A percentile compares a stretch with the other conserved stretches of the same genome.
These are phyloP conservation scores for Brassica rapa DNA, from an alignment of 345 rosid species.

Conservation along the genomic window DNA sequence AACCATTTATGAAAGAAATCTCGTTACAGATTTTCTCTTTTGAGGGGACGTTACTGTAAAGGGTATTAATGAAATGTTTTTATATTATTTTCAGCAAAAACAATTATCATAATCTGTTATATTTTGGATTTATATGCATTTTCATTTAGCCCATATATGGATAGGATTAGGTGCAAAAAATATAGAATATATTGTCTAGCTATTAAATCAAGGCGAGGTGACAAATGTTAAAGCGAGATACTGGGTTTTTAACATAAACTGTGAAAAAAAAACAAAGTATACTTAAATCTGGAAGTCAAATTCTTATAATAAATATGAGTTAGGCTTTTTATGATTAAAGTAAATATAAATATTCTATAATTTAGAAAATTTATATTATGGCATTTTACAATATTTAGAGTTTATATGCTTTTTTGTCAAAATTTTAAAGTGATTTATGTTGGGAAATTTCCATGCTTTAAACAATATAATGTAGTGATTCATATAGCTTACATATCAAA, in stretches of 20 bases:
- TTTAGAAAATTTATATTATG: neutral
- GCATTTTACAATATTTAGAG: neutral
- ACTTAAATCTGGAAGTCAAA: neutral
- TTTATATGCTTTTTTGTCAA: neutral
- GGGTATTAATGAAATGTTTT: neutral
- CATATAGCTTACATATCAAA: neutral
- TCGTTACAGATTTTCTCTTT: conserved; percentile 18
- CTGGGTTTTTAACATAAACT: neutral
- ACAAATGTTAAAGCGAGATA: neutral
- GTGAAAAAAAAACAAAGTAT: neutral
- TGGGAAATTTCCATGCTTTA: neutral
- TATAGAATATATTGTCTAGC: neutral
- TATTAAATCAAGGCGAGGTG: neutral
- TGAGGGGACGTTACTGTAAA: conserved; percentile 14
- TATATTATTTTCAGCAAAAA: neutral
- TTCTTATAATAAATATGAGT: neutral
- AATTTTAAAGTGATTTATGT: neutral
- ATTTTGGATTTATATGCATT: neutral
- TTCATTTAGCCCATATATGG: neutral
- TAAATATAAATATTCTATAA: neutral
- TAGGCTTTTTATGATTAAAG: neutral
- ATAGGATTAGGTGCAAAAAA: neutral
- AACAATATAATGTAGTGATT: neutral
- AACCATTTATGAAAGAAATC: conserved; percentile 33
- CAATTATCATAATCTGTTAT: neutral